These are phyloP conservation scores for Daldinia caldariorum DNA, from an alignment of 495 filamentous ascomycete genomes.

Conservation along the genomic window DNA sequence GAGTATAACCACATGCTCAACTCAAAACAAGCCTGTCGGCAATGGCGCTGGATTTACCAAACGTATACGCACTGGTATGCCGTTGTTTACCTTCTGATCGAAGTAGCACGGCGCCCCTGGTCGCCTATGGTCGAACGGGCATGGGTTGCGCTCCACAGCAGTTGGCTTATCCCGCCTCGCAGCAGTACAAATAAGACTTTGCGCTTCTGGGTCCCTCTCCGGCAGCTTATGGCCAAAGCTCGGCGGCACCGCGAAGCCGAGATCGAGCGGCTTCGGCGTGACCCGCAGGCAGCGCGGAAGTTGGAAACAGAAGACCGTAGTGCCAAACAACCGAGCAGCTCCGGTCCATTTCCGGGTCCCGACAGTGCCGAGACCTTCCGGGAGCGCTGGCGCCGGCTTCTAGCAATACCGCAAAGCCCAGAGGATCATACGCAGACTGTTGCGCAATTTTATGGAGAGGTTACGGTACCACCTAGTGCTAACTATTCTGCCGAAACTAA, in stretches of 20 bases:
- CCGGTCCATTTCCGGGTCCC: constrained; percentile 44
- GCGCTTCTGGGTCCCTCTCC: constrained; percentile 64
- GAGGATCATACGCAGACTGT: neutral
- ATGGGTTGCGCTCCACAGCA: constrained; percentile 63
- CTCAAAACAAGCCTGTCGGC: constrained; percentile 54
- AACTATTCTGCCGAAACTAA: neutral
- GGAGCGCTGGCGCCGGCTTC: constrained; percentile 53
- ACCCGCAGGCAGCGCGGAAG: constrained; percentile 44
- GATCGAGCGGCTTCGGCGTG: constrained; percentile 49
- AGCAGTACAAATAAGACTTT: constrained; percentile 50
- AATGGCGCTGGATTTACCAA: constrained; percentile 70
- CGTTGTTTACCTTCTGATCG: constrained; percentile 60
- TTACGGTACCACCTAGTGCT: neutral
- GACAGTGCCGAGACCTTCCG: constrained; percentile 47
- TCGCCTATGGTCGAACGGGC: constrained; percentile 63
- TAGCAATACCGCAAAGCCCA: constrained; percentile 20
- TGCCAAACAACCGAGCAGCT: constrained; percentile 48
- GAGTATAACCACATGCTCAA: constrained; percentile 66
- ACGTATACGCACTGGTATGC: constrained; percentile 71
- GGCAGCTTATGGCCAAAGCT: constrained; percentile 62
- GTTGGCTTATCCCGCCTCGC: constrained; percentile 57
- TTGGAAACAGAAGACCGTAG: constrained; percentile 50
- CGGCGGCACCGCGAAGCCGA: constrained; percentile 57
- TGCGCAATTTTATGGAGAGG: neutral
- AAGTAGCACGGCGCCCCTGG: constrained; percentile 60